phyloP scores from a whole-genome alignment of 2,329 filamentous ascomycete genomes.

The Nannizziopsis barbatae region DNA sequence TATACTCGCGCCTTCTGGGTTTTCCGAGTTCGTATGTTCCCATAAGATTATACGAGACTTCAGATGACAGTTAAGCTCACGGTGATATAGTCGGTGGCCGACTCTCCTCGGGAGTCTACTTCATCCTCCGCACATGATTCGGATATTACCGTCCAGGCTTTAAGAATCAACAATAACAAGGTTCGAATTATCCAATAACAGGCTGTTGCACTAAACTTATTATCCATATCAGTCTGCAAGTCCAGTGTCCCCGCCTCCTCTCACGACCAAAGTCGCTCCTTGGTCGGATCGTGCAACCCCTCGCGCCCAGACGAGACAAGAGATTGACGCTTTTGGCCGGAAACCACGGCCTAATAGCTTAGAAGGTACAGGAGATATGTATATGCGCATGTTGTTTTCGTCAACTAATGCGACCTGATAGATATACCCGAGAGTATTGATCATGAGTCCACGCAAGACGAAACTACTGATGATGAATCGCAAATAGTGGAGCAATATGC shows the following conservation, averaged over 20 bases:
- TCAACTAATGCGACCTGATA: conserved; percentile 22
- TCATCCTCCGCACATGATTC: conserved; percentile 23
- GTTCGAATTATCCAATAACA: background rate
- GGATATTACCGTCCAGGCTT: conserved; percentile 28
- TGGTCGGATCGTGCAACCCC: conserved; percentile 63
- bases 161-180: conserved; percentile 16
- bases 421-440: conserved; percentile 27
- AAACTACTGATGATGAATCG: conserved; percentile 17
- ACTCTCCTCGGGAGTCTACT: conserved; percentile 16
- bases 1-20: conserved; percentile 79
- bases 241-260: conserved; percentile 54
- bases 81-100: conserved; percentile 9
- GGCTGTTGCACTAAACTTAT: background rate
- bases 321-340: conserved; percentile 49
- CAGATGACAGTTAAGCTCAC: conserved; percentile 2
- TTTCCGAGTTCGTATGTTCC: conserved; percentile 60
- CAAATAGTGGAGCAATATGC: conserved; percentile 21
- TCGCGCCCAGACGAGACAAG: conserved; percentile 68
- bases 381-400: background rate
- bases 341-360: conserved; percentile 58
- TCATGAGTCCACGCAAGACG: conserved; percentile 10
- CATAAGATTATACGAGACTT: background rate
- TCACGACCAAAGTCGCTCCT: conserved; percentile 63
- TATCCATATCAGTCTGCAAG: conserved; percentile 19
- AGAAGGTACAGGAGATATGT: conserved; percentile 47